phyloP scores from a whole-genome alignment of 768 basidiomycete genomes.

The Pulveroboletus ravenelii region DNA sequence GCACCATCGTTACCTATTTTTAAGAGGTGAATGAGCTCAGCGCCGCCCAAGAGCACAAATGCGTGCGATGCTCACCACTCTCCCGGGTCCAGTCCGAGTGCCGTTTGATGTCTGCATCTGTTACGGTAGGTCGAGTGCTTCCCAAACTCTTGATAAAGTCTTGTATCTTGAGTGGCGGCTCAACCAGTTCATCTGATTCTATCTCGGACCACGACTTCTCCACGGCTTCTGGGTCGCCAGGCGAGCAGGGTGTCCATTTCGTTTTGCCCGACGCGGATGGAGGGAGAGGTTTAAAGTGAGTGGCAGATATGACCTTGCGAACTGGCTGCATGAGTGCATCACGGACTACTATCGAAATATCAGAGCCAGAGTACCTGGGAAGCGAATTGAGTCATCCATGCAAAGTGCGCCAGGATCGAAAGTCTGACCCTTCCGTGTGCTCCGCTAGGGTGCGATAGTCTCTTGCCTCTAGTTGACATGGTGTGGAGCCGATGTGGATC shows the following conservation, averaged over 20 bases:
- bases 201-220: slow-evolving; percentile 91
- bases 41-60: not conserved
- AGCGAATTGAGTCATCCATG: not conserved
- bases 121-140: slow-evolving; percentile 83
- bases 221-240: slow-evolving; percentile 77
- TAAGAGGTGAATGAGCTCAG: not conserved
- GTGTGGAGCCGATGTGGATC: slow-evolving; percentile 90
- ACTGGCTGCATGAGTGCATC: slow-evolving; percentile 99
- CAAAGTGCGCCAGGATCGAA: not conserved
- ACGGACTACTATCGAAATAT: slow-evolving; percentile 90
- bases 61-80: slow-evolving; percentile 50
- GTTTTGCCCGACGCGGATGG: slow-evolving; percentile 21
- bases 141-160: slow-evolving; percentile 83
- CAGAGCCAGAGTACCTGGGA: slow-evolving; percentile 81
- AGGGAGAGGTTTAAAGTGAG: slow-evolving; percentile 77
- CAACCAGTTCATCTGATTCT: slow-evolving; percentile 82
- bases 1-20: slow-evolving; percentile 30
- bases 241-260: slow-evolving; percentile 95
- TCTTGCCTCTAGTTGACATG: slow-evolving; percentile 71
- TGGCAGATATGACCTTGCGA: slow-evolving; percentile 90
- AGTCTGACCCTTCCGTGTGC: slow-evolving; percentile 70
- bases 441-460: slow-evolving; percentile 82
- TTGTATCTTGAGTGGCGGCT: slow-evolving; percentile 70
- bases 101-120: slow-evolving; percentile 76
- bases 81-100: slow-evolving; percentile 85